Conservation (phyloP, 805 yeast genomes). For the Wickerhamiella allomyrinae region DNA sequence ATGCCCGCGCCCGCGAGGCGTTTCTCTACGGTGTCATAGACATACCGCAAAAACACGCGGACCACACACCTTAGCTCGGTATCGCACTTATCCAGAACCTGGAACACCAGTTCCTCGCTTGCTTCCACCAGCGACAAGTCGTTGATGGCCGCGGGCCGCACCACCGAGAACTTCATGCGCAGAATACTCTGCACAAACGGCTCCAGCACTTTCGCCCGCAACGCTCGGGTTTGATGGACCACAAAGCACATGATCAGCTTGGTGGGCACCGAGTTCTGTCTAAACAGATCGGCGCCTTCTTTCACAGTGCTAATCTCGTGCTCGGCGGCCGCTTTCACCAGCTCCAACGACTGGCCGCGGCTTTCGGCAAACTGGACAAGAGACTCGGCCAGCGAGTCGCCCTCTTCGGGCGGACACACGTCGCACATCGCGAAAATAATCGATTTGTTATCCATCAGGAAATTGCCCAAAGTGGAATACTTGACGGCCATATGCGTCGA, state of each 20-base stretch:
- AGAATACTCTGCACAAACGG: neutral
- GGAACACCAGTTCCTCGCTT: neutral
- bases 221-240: neutral
- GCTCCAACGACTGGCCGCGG: conserved; percentile 1
- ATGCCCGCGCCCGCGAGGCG: neutral
- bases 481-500: conserved; percentile 32
- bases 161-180: neutral
- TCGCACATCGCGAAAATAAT: conserved; percentile 5
- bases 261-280: conserved; percentile 1
- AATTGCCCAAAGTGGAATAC: neutral
- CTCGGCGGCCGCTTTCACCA: neutral
- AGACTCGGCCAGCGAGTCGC: conserved; percentile 2
- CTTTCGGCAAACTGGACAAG: neutral
- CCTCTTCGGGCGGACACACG: conserved; percentile 4
- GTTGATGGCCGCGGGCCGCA: neutral
- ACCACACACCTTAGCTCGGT: neutral
- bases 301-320: neutral
- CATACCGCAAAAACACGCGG: neutral
- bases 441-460: neutral
- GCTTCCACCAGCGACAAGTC: neutral
- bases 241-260: conserved; percentile 1
- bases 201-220: neutral
- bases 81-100: neutral
- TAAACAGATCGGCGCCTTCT: conserved; percentile 2
- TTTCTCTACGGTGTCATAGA: neutral